Conservation (phyloP, 371 early-diverging fungal species). For the Mucor lusitanicus region DNA sequence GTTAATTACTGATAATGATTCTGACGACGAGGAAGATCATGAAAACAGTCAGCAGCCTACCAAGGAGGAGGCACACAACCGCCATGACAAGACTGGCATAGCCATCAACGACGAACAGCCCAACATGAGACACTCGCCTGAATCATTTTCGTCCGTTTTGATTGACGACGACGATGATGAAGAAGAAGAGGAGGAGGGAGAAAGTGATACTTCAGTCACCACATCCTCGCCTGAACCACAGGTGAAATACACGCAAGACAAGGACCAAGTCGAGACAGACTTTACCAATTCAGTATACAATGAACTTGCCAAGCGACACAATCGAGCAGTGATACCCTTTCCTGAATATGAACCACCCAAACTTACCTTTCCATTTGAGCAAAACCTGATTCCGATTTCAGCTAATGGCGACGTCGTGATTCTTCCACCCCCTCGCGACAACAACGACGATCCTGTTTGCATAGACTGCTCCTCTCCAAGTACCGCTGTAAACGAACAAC, state of each 20-base stretch:
- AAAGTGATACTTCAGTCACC: constrained; percentile 2
- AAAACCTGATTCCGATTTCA: constrained; percentile 4
- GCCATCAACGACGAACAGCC: constrained; percentile 5
- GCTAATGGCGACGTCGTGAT: neutral
- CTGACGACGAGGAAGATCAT: neutral
- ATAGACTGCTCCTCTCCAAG: neutral
- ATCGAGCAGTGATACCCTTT: neutral
- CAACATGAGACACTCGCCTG: neutral
- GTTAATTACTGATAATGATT: neutral
- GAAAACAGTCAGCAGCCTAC: neutral
- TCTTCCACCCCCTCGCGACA: neutral
- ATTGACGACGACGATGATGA: neutral
- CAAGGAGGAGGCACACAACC: neutral
- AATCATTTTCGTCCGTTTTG: neutral
- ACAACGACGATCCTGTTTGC: constrained; percentile 2
- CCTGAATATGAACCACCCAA: constrained; percentile 7
- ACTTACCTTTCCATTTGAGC: constrained; percentile 6
- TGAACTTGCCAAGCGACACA: constrained; percentile 6
- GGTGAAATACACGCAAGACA: neutral
- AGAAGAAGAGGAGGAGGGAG: neutral
- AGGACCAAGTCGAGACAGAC: neutral
- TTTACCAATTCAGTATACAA: constrained; percentile 8
- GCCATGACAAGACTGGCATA: neutral
- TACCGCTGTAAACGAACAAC: neutral
- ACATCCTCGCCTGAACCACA: neutral